A percentile compares a stretch with the other conserved stretches of the same genome.
These are phyloP conservation scores for Fraxinus sp. DNA, from an alignment of 305 asterid species.

Conservation along the genomic window DNA sequence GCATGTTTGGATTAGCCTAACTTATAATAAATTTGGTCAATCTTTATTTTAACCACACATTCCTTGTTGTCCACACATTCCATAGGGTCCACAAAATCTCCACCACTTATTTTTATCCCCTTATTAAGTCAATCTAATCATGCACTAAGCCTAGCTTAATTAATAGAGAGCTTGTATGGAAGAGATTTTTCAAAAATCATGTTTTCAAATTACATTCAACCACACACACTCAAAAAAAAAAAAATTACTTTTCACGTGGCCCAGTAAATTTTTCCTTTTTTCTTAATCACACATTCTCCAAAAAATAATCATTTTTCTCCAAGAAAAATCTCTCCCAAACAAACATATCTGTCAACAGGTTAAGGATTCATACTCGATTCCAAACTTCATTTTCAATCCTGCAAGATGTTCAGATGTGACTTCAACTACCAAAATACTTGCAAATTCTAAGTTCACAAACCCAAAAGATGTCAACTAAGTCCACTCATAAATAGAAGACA, in stretches of 20 bases:
- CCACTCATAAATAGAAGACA: constrained; percentile 2
- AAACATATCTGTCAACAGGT: neutral
- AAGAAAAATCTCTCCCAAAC: neutral
- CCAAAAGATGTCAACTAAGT: constrained; percentile 7
- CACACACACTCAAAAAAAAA: too few relatives aligned
- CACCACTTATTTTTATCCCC: neutral
- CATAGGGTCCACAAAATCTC: neutral
- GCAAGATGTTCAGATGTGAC: neutral
- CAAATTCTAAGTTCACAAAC: constrained; percentile 8
- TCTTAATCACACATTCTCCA: neutral
- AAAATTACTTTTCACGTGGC: neutral
- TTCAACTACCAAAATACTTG: constrained; percentile 7
- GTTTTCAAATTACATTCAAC: neutral
- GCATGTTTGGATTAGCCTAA: neutral
- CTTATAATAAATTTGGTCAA: too few relatives aligned
- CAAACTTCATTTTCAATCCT: neutral
- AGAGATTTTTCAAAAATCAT: neutral
- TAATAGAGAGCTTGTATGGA: neutral
- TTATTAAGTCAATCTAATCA: neutral
- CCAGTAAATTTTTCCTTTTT: too few relatives aligned
- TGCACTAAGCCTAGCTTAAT: neutral
- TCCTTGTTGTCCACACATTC: neutral
- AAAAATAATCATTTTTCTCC: neutral
- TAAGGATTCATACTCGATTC: neutral
- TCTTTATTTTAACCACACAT: neutral